Conservation (phyloP, 495 filamentous ascomycete species). For the Penicillium longicatenatum region DNA sequence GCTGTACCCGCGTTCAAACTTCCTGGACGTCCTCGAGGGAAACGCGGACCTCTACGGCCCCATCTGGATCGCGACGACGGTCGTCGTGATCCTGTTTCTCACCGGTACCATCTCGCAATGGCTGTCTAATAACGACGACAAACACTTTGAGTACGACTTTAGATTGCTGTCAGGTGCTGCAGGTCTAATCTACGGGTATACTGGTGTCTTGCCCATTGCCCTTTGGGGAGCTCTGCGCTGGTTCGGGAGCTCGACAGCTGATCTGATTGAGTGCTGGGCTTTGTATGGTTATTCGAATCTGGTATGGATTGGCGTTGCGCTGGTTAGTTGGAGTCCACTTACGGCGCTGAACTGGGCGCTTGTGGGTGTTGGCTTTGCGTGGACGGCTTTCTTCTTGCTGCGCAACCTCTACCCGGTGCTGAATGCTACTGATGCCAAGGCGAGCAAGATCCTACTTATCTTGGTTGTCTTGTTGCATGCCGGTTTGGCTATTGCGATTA, state of each 20-base stretch:
- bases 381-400: constrained; percentile 84
- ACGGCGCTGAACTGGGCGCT: constrained; percentile 89
- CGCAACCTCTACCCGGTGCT: constrained; percentile 93
- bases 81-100: constrained; percentile 91
- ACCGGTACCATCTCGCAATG: constrained; percentile 94
- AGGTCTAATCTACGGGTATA: constrained; percentile 93
- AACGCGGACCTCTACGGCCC: constrained; percentile 96
- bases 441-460: constrained; percentile 83
- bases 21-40: constrained; percentile 94
- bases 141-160: constrained; percentile 85
- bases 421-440: constrained; percentile 87
- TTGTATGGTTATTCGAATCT: constrained; percentile 95
- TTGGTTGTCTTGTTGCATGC: constrained; percentile 84
- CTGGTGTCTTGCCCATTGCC: constrained; percentile 74
- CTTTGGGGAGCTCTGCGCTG: constrained; percentile 90
- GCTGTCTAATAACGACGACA: constrained; percentile 60
- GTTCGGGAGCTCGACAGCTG: constrained; percentile 83
- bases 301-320: constrained; percentile 93
- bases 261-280: constrained; percentile 86
- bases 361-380: constrained; percentile 83
- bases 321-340: constrained; percentile 86
- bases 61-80: constrained; percentile 98
- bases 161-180: constrained; percentile 78
- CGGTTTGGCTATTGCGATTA: constrained; percentile 87
- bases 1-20: constrained; percentile 86